Evolutionary conservation across 495 filamentous ascomycete genomes (phyloP).

Genomic region (Aspergillus asperescens): DNA sequence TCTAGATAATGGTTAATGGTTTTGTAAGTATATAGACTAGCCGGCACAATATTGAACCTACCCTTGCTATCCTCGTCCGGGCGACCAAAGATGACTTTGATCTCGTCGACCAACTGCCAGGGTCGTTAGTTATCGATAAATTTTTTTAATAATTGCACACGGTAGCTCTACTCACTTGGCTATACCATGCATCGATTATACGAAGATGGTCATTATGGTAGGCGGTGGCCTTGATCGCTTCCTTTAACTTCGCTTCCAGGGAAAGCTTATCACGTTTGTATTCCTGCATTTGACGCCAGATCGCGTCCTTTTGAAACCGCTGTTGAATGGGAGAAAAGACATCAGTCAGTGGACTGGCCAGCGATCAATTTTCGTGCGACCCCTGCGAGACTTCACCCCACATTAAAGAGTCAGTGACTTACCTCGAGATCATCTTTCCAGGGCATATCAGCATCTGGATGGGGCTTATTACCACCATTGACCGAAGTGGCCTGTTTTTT

Average conservation of each 20-base stretch:
- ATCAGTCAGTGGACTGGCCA: slow-evolving; percentile 15
- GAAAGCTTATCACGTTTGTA: slow-evolving; percentile 83
- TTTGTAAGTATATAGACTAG: not conserved
- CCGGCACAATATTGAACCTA: slow-evolving; percentile 27
- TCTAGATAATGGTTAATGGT: slow-evolving; percentile 19
- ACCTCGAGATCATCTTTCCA: slow-evolving; percentile 89
- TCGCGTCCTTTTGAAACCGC: slow-evolving; percentile 97
- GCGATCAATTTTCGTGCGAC: slow-evolving; percentile 5
- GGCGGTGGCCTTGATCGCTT: slow-evolving; percentile 65
- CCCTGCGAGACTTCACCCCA: slow-evolving; percentile 17
- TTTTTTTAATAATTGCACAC: not conserved
- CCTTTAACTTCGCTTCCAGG: slow-evolving; percentile 68
- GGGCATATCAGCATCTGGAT: slow-evolving; percentile 73
- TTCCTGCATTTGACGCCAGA: slow-evolving; percentile 94
- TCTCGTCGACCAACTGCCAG: slow-evolving; percentile 74
- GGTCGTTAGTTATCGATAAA: slow-evolving; percentile 18
- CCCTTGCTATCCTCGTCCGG: slow-evolving; percentile 51
- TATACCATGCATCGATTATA: slow-evolving; percentile 84
- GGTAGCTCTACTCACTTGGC: slow-evolving; percentile 58
- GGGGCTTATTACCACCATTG: slow-evolving; percentile 67
- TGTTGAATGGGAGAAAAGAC: slow-evolving; percentile 35
- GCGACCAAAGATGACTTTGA: slow-evolving; percentile 61
- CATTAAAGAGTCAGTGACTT: slow-evolving; percentile 39
- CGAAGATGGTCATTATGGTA: slow-evolving; percentile 91
- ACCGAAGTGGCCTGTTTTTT: slow-evolving; percentile 75